phyloP scores from a whole-genome alignment of 495 filamentous ascomycete genomes.

The Penicillium macrosclerotiorum region DNA sequence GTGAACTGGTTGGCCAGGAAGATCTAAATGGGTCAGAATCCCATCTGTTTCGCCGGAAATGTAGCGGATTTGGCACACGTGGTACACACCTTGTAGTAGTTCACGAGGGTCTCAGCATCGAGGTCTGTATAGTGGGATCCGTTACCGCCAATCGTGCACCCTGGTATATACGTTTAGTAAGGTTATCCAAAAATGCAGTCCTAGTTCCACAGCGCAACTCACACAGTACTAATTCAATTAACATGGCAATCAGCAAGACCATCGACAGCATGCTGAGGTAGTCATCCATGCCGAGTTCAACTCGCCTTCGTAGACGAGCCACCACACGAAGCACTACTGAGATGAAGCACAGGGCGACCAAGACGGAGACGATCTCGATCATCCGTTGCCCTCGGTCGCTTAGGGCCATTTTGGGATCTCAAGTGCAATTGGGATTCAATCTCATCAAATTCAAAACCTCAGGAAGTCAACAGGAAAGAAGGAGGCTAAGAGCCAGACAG shows the following conservation, averaged over 20 bases:
- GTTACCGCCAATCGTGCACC: slow-evolving; percentile 39
- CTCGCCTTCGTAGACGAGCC: slow-evolving; percentile 37
- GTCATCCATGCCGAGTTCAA: slow-evolving; percentile 41
- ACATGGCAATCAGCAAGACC: slow-evolving; percentile 33
- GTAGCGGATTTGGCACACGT: not conserved
- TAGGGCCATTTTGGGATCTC: slow-evolving; percentile 24
- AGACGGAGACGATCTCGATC: slow-evolving; percentile 35
- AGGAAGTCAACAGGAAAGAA: slow-evolving; percentile 3
- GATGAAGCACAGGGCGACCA: slow-evolving; percentile 35
- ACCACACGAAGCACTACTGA: slow-evolving; percentile 38
- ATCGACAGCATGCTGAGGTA: slow-evolving; percentile 36
- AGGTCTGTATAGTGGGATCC: slow-evolving; percentile 27
- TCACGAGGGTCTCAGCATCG: slow-evolving; percentile 22
- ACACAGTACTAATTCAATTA: slow-evolving; percentile 38
- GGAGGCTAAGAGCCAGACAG: slow-evolving; percentile 3
- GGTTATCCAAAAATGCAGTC: not conserved
- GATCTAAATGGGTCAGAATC: slow-evolving; percentile 29
- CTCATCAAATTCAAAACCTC: not conserved
- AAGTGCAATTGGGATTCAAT: slow-evolving; percentile 5
- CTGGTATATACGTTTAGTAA: slow-evolving; percentile 17
- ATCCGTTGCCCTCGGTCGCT: slow-evolving; percentile 33
- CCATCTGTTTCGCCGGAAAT: too few relatives aligned
- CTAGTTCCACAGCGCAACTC: slow-evolving; percentile 8
- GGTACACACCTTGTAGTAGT: slow-evolving; percentile 38
- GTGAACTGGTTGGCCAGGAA: slow-evolving; percentile 47